Percentiles rank a stretch among this genome's conserved stretches.
Evolutionary conservation across 2,329 filamentous ascomycete genomes (phyloP).

Genomic region (Exophiala sideris): DNA sequence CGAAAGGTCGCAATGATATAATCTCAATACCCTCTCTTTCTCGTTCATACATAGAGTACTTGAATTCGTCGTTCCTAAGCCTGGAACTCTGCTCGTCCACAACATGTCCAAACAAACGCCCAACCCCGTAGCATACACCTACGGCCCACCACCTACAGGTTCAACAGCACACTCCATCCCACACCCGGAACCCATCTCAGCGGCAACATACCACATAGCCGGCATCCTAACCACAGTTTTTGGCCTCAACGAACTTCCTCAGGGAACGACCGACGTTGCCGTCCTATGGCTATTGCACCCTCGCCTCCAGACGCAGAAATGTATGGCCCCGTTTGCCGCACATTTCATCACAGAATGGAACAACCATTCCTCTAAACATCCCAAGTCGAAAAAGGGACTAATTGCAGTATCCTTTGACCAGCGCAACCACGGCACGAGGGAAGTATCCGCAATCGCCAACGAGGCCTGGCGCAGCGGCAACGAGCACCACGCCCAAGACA

Average conservation of each 20-base stretch:
- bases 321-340: conserved; percentile 73
- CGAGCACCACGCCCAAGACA: conserved; percentile 78
- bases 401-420: conserved; percentile 87
- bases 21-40: too few relatives aligned
- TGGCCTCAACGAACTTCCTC: conserved; percentile 71
- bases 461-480: conserved; percentile 78
- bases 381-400: conserved; percentile 53
- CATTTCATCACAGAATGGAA: conserved; percentile 68
- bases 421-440: conserved; percentile 79
- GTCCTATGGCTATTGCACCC: conserved; percentile 92
- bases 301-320: conserved; percentile 64
- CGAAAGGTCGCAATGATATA: too few relatives aligned
- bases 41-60: too few relatives aligned
- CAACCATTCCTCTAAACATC: conserved; percentile 31
- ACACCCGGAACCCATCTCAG: conserved; percentile 24
- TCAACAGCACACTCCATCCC: conserved; percentile 26
- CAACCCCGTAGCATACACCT: conserved; percentile 28
- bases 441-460: conserved; percentile 67
- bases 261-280: conserved; percentile 56
- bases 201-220: conserved; percentile 63
- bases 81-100: too few relatives aligned
- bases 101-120: conserved; percentile 9
- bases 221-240: conserved; percentile 78
- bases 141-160: conserved; percentile 18
- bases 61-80: too few relatives aligned